Percentiles rank a stretch among this genome's conserved stretches.
phyloP scores from a whole-genome alignment of 2,329 filamentous ascomycete genomes.

The Penicillium concentricum region DNA sequence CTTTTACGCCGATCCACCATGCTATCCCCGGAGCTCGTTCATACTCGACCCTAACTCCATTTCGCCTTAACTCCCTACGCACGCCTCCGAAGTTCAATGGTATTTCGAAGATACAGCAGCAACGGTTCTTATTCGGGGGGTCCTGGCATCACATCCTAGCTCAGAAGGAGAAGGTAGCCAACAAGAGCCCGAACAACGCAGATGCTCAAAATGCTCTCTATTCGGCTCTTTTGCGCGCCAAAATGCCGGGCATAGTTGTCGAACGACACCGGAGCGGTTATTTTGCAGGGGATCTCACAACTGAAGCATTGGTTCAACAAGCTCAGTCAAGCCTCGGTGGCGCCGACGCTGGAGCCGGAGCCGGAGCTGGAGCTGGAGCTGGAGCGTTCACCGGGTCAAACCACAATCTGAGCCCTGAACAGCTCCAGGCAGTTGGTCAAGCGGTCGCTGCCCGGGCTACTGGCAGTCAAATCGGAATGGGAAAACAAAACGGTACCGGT shows the following conservation, averaged over 20 bases:
- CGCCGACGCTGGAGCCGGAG: conserved; percentile 19
- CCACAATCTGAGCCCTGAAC: conserved; percentile 54
- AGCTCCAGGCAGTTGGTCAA: conserved; percentile 76
- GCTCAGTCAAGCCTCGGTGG: conserved; percentile 66
- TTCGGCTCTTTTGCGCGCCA: conserved; percentile 81
- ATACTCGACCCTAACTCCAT: conserved; percentile 35
- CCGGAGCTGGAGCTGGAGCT: conserved; percentile 17
- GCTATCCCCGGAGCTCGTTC: conserved; percentile 25
- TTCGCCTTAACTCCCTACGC: conserved; percentile 28
- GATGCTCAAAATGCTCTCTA: conserved; percentile 93
- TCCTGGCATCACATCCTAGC: conserved; percentile 64
- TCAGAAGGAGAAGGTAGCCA: conserved; percentile 85
- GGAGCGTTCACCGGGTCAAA: conserved; percentile 26
- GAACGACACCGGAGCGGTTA: conserved; percentile 84
- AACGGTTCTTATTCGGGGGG: conserved; percentile 41
- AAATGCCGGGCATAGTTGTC: conserved; percentile 89
- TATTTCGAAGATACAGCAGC: conserved; percentile 34
- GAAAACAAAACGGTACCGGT: conserved; percentile 58
- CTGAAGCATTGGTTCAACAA: conserved; percentile 75
- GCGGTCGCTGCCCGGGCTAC: conserved; percentile 71
- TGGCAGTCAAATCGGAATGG: conserved; percentile 62
- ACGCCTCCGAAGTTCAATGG: conserved; percentile 22
- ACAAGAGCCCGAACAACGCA: conserved; percentile 84
- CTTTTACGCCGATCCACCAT: conserved; percentile 15
- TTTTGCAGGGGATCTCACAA: conserved; percentile 75